Base-by-base conservation (phyloP, 2,329 filamentous ascomycete genomes). In the Trichoderma oligosporum region DNA sequence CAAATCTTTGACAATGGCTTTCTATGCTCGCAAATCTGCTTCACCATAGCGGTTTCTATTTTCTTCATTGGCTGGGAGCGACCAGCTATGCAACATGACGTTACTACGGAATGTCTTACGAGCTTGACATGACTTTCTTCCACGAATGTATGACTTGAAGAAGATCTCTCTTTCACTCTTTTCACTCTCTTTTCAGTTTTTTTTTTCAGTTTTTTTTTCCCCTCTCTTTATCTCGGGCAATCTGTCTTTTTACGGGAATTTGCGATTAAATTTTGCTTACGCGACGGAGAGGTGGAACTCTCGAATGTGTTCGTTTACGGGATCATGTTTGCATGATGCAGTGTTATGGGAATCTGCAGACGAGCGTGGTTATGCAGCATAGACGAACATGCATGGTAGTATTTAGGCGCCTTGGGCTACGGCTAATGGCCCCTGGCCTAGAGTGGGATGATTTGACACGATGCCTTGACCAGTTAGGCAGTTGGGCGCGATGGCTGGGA, bases 101-200 rank as follows among this genome's bases (percentile, higher is more conserved):
- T 64, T 64, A 66, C 64, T 62, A 59, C 57, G 62, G 66, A 68
- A 70, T 69, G 68, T 70, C 67, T 68, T 62, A 73, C 63, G 69
- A 73, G 66, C 64, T 65, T 67, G 62, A 71, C 68, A 71, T 68
- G 70, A 71, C 64, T 68, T 69, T 68, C 66, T 71, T 70, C 70
- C 67, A 71, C 62, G 69, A 71, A 66, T 73, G 70, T 72, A 74
- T 72, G 72, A 77, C 66, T 66, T 73, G 69, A 74, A 76, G 70
- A 55, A 58, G 45, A 46, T 18, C 12, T 60, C 56, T 62, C 62
- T 64, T 64, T 64, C 66, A 64, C 60, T 65, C 61, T 58, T n/a
- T 35, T 58, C 53, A 60, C 61, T 64, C 63, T 44, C 20, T 44
- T 20, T 53, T 25, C 16, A 25, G 27, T 22, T 54, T 20, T 54